Evolutionary conservation across 2,329 filamentous ascomycete genomes (phyloP), one percentile per base, ranked within the genome.

Genomic region (Cladosporium sp.): DNA sequence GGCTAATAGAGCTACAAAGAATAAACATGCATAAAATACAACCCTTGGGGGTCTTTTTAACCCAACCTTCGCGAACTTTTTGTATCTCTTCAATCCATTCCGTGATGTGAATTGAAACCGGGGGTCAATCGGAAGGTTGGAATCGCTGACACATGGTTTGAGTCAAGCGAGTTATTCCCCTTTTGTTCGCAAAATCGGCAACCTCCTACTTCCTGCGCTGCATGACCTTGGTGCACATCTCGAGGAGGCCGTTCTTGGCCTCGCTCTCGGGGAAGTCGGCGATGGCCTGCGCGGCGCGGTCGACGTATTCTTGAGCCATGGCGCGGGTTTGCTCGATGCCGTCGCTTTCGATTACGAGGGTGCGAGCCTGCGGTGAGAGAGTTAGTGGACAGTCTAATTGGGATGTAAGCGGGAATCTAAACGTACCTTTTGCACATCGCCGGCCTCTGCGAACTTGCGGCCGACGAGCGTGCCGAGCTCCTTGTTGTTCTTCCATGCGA

Each of bases 191-290:
- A n/a, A n/a, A 4, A 6, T 12, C 30, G 30, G 30, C 30, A n/a
- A 32, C 30, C 5, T 9, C n/a, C n/a, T 38, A 97, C 71, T 95
- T 96, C 67, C 89, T 79, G 63, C 92, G 80, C 71, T 89, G 85
- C 74, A 95, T 82, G 13, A 91, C 90, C 75, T 95, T 96, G 60
- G 85, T 80, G 59, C 90, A 94, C 88, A 97, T 96, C 63, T 96
- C 89, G 39, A 95, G 75, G 35, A 98, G 75, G 0, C 92, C 92
- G 25, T 86, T 80, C 74, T 95, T 97, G 52, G 93, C 93, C 57
- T 97, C 92, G 67, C 90, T 92, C n/a, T 91, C 85, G 6, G 93
- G 93, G 69, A 98, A 95, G 39, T 75, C 72, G 56, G 79, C 78
- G 62, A 98, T 87, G n/a, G 91, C 88, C 4, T 82, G 78, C 53